A percentile compares a stretch with the other conserved stretches of the same genome.
Evolutionary conservation across 257 asterid genomes (phyloP).

Genomic region (Solanum sejunctum): DNA sequence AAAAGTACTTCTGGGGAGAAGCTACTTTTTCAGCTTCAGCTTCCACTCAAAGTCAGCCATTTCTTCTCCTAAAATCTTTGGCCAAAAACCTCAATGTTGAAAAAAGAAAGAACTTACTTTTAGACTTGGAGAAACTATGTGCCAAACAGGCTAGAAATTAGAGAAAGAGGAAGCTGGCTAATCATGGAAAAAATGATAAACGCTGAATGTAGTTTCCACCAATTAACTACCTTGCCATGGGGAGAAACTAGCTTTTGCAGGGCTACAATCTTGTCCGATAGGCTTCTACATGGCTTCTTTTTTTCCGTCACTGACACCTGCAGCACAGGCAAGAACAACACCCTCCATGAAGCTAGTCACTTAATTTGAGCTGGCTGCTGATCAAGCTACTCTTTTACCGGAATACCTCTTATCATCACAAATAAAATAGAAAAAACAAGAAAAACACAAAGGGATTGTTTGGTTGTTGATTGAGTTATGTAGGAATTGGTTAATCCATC

Average conservation of each 20-base stretch:
- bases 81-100: background rate
- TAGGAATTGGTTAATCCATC: background rate
- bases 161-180: background rate
- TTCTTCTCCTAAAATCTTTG: background rate
- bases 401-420: background rate
- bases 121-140: background rate
- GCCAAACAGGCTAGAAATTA: background rate
- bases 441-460: background rate
- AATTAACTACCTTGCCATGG: background rate
- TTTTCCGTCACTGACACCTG: background rate
- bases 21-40: background rate
- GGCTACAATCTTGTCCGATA: background rate
- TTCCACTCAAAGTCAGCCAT: background rate
- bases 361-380: background rate
- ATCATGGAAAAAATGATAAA: background rate
- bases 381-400: background rate
- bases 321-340: background rate
- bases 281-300: background rate
- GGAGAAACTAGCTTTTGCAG: background rate
- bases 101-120: background rate
- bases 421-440: background rate
- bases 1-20: background rate
- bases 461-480: background rate
- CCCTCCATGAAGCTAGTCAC: background rate
- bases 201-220: background rate